Evolutionary conservation across 2,329 filamentous ascomycete species (phyloP), one percentile per base, ranked within the genome.

Genomic region (Pestalotiopsis sp.): DNA sequence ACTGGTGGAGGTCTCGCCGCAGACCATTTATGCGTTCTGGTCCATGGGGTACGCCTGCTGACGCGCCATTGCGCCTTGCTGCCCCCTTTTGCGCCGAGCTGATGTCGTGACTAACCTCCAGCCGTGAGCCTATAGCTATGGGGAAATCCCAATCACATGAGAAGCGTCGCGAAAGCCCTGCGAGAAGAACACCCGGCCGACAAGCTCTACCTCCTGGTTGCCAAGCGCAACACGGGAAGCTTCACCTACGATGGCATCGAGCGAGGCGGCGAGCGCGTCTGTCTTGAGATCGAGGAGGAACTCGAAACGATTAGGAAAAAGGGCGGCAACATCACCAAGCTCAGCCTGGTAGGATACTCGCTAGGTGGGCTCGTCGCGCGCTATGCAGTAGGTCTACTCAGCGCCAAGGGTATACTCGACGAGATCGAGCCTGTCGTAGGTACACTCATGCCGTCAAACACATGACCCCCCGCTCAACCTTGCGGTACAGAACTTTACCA

Each of bases 271-370:
- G 89, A 92, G 81, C 85, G 89, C 59, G 86, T 92, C 7, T 90
- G 88, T 71, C 80, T 84, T 69, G 89, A 92, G 80, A 91, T 92
- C 68, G 88, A 91, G 75, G 85, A 91, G 72, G 85, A 90, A 73
- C 76, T 92, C 66, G 83, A 85, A 67, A 77, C 78, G 58, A 85
- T 90, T 64, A 85, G 87, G 62, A 81, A 81, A 56, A 82, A 84
- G 35, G 94, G 94, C 24, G 88, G 91, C 72, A 86, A 88, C 56
- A 91, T 98, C 74, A 90, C 82, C 61, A 97, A 94, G 80, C 83
- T 98, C 71, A 97, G 94, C 77, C 84, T 98, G 55, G 86, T 95
- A 57, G 95, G 95, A 52, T 98, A 98, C 78, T 97, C 94, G 0
- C 85, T 98, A 1, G 95, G 95, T 59, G 95, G 95, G 0, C 83